Conservation (phyloP, 805 yeast species). For the Soucietia sequanensis region DNA sequence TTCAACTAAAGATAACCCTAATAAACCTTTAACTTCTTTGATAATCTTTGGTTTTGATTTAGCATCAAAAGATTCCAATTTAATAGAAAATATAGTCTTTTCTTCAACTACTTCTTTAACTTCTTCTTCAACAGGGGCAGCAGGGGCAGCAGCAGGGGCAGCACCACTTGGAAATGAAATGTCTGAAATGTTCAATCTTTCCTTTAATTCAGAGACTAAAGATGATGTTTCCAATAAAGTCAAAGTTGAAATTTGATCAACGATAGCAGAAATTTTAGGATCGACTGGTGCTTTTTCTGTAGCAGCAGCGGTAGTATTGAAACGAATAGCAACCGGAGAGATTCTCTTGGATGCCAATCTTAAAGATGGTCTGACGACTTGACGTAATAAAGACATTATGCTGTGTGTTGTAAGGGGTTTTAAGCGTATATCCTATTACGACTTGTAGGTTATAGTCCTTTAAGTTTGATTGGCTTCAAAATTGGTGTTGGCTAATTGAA, state of each 20-base stretch:
- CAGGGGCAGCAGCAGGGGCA: conserved; percentile 54
- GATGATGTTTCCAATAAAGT: conserved; percentile 93
- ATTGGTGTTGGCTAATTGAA: too few species aligned
- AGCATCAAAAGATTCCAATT: conserved; percentile 91
- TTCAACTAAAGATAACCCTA: conserved; percentile 92
- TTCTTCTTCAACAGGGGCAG: conserved; percentile 72
- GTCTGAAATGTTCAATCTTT: conserved; percentile 89
- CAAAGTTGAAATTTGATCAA: conserved; percentile 84
- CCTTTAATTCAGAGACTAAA: conserved; percentile 74
- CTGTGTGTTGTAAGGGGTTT: too few species aligned
- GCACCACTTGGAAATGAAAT: conserved; percentile 79
- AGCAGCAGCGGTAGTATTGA: conserved; percentile 45
- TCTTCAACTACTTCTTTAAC: conserved; percentile 80
- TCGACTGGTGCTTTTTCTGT: conserved; percentile 56
- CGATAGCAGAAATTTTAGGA: conserved; percentile 85
- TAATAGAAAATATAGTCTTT: conserved; percentile 88
- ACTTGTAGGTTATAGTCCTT: too few species aligned
- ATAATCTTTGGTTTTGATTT: conserved; percentile 96
- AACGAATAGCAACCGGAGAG: conserved; percentile 34
- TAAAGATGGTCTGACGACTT: conserved; percentile 35
- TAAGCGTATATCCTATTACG: too few species aligned
- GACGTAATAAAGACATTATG: conserved; percentile 34
- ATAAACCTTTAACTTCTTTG: conserved; percentile 89
- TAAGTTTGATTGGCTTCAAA: too few species aligned
- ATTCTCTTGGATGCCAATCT: conserved; percentile 30